Evolutionary conservation across 768 basidiomycete species (phyloP), one percentile per base, ranked within the genome.

Genomic region (Bullera alba): DNA sequence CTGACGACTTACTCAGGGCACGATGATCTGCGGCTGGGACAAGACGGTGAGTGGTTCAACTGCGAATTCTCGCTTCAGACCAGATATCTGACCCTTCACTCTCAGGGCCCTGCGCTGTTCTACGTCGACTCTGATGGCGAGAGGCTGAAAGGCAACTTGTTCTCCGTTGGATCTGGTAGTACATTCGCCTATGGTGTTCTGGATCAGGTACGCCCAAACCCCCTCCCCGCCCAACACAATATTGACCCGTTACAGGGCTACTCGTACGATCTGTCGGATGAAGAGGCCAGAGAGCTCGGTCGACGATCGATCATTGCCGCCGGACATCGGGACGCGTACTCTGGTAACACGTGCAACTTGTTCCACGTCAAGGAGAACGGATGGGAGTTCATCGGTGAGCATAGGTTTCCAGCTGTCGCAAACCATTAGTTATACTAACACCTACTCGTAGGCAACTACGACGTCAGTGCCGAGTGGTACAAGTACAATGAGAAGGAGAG

Each of bases 21-120:
- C 95, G 0, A 99, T 97, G 95, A 92, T 99, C 50, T 96, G 92
- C 65, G 95, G 95, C 23, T 97, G 92, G 91, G 95, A 99, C 76
- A 97, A 97, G 77, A 96, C 92, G 12, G 87, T 86, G 54, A 63
- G 84, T 75, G 4, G 15, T 8, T n/a, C n/a, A n/a, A 15, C 15
- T 35, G 27, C 19, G 37, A 8, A 15, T 32, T 46, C 7, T 45
- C 2, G 21, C 4, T 25, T 10, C 21, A 42, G 5, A 14, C 2
- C 48, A 16, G 28, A 12, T 12, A 12, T 21, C 42, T 26, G 42
- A 26, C 19, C 14, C 8, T 14, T 26, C 27, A 7, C n/a, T n/a
- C n/a, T 4, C 67, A 87, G 83, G 95, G 92, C 0, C 91, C 92
- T 17, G 82, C 88, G 19, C 77, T 99, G 23, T 97, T 91, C 77